Base-by-base conservation (phyloP, 2,329 filamentous ascomycete species). In the Botryotinia calthae region DNA sequence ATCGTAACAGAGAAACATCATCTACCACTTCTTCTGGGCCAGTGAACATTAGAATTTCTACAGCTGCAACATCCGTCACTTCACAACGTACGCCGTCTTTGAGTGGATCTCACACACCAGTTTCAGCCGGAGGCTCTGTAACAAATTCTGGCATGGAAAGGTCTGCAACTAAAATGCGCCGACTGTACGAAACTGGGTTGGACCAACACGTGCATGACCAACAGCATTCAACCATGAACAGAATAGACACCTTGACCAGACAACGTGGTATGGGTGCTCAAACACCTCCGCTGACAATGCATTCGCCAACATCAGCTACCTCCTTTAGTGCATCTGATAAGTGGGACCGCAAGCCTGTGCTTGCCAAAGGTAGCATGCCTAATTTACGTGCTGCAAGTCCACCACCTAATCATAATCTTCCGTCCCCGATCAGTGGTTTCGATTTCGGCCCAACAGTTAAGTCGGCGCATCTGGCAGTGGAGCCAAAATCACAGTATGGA, bases 11-110 rank as follows among this genome's bases (percentile, higher is more conserved):
- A 40, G 94, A 94, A 76, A 97, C 94, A 0, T 96, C 92, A 2
- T 98, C 95, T 0, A 97, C 93, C 0, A 91, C 90, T 10, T 91
- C 89, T 0, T 84, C 83, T 6, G 87, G 85, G 8, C 91, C 89
- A 9, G 90, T 89, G 0, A 87, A 90, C 56, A 88, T 89, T 40
- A 90, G 93, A 42, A 90, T 89, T 72, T 98, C 95, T 0, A 97
- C 95, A 1, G 93, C 94, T 10, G 94, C 94, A 4, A 98, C 94
- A 0, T 98, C 95, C 0, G 85, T 97, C 68, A 89, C 90, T n/a
- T 97, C 94, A 0, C 93, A 95, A 74, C 84, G 84, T 25, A 81
- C 86, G 0, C 81, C 84, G 4, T 87, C 87, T 1, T 71, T 84
- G 42, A 89, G 86, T 75, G 88, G 89, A 54, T 85, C 86, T 48